Evolutionary conservation across 768 basidiomycete genomes (phyloP), one percentile per base, ranked within the genome.

Genomic region (Leccinellum albellum): DNA sequence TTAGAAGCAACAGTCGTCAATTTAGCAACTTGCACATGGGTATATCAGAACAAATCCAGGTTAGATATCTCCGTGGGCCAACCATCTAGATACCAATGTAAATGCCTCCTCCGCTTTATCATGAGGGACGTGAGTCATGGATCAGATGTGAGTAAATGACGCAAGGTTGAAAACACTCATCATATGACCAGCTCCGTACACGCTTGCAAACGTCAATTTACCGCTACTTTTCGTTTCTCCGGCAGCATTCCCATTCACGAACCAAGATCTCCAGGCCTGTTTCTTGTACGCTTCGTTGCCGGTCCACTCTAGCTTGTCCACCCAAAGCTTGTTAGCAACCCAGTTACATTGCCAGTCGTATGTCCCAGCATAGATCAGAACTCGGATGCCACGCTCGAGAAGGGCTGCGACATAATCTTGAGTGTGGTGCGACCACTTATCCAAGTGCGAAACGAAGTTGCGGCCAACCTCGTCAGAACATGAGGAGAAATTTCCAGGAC

Each of bases 101-200:
- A 84, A 70, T 10, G 84, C 75, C 66, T 88, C 85, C 59, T 74
- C 78, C 3, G 88, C 87, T 64, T 85, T 87, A 66, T 87, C 86
- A 75, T 82, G 79, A 29, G 86, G 85, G 58, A 87, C 85, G 76
- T 86, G 68, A 62, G 68, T 59, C 46, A 55, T 64, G 47, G 45
- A 26, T 64, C 56, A 61, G 61, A 70, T 51, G 59, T 29, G 26
- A 49, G 29, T 20, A 54, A 51, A 60, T 50, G 35, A 59, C 57
- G 62, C 45, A 40, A 3, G 20, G 20, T 42, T 29, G 31, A 54
- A 57, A 50, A 21, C 33, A 68, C 75, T 63, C 40, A 86, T 86
- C 86, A 87, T 87, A 73, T 91, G 89, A n/a, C 89, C 89, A 28
- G 87, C 89, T 5, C 79, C 86, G 46, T 78, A 71, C 35, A 89